Base-by-base conservation (phyloP, 2,329 filamentous ascomycete species). In the Aspergillus sp. region DNA sequence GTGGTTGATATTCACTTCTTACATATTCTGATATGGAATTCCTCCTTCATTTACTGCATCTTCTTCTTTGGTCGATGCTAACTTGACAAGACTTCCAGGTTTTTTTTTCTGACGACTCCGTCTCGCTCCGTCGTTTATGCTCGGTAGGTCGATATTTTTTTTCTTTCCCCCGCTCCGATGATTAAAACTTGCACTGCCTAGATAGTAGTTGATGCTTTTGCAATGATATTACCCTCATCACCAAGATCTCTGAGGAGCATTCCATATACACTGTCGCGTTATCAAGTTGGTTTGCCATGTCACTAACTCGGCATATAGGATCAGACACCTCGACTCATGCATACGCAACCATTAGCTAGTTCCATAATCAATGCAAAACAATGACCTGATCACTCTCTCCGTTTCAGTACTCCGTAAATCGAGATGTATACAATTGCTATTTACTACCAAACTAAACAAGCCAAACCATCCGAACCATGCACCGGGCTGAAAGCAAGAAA, bases 1-100 rank as follows among this genome's bases (percentile, higher is more conserved):
- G 78, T 83, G 74, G 79, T 66, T 96, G 91, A 96, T 88, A 95
- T 89, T 91, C 77, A 86, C 85, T 84, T 93, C 91, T 96, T 96
- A 96, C 91, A 96, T 96, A 96, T 96, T 90, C 91, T 96, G 91
- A 96, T 73, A 64, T 69, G 62, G 52, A 17, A 1, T 29, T 29
- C 1, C 25, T 29, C 25, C 25, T n/a, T 17, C 52, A 36, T 14
- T 53, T 16, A 51, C 19, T 46, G 49, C 7, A 40, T 45, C 13
- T 50, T 34, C n/a, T 41, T 23, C 10, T 19, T 23, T 23, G 20
- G 16, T 46, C 16, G 25, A 49, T 47, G 59, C 66, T 71, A 46
- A 69, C 61, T 54, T 55, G 36, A 6, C 10, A 66, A 68, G 62
- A 62, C 49, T 49, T 48, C 29, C 34, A 56, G 49, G 55, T 54